A percentile compares a stretch with the other conserved stretches of the same genome.
These are phyloP conservation scores for Hirschioporus abietinus DNA, from an alignment of 768 basidiomycete species.

Conservation along the genomic window DNA sequence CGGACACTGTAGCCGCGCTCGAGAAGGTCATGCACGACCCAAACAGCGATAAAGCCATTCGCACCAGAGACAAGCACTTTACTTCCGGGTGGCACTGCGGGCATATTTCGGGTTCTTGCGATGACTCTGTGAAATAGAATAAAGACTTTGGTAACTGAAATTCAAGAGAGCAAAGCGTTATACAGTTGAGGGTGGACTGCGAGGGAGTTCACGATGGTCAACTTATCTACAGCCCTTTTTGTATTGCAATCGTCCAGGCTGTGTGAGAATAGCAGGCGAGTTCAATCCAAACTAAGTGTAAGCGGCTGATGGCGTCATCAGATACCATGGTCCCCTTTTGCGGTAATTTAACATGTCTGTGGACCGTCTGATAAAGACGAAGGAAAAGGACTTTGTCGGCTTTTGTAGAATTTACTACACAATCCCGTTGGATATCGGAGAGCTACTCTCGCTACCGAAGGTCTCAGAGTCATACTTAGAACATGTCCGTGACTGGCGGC, in stretches of 20 bases:
- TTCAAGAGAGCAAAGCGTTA: background rate
- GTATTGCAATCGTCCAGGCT: too few species aligned
- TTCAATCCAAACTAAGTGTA: background rate
- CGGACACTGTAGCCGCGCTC: slow-evolving; percentile 58
- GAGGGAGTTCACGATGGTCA: background rate
- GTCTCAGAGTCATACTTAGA: too few species aligned
- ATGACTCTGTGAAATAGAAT: background rate
- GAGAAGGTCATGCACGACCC: slow-evolving; percentile 52
- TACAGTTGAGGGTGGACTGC: background rate
- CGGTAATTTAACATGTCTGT: background rate
- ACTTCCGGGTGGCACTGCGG: slow-evolving; percentile 26
- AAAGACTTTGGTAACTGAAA: background rate
- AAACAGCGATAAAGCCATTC: slow-evolving; percentile 55
- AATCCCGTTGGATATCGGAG: background rate
- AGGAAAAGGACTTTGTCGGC: background rate
- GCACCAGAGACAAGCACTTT: slow-evolving; percentile 54
- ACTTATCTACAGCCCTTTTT: background rate
- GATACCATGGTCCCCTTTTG: background rate
- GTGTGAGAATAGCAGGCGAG: background rate
- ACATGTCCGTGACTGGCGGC: too few species aligned
- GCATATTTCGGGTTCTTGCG: slow-evolving; percentile 21
- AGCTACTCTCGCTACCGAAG: too few species aligned
- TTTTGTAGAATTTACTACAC: background rate
- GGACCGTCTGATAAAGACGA: slow-evolving; percentile 32
- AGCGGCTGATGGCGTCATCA: background rate